Evolutionary conservation across 768 basidiomycete genomes (phyloP).

Genomic region (Auricularia sp.): DNA sequence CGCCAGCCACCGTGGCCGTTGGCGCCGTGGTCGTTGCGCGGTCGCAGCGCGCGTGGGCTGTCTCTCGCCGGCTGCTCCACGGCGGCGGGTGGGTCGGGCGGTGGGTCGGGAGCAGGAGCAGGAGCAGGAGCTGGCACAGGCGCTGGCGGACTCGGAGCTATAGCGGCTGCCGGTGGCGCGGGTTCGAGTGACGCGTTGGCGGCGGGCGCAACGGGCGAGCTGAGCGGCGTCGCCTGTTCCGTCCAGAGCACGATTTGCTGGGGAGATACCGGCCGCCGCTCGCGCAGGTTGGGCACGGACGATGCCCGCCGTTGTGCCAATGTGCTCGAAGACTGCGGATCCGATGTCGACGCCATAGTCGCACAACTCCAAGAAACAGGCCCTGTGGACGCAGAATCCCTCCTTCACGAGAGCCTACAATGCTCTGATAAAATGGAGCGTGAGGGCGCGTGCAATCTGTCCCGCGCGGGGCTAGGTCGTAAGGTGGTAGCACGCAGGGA

Average conservation of each 20-base stretch:
- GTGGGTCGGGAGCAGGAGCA: not conserved
- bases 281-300: not conserved
- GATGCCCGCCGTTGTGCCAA: not conserved
- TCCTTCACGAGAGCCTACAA: not conserved
- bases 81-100: too few species aligned
- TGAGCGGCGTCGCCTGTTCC: not conserved
- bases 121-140: not conserved
- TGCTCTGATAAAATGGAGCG: too few species aligned
- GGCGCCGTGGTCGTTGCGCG: not conserved
- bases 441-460: not conserved
- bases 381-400: not conserved
- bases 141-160: not conserved
- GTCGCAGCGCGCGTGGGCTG: not conserved
- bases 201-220: not conserved
- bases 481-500: too few species aligned
- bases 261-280: not conserved
- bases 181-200: not conserved
- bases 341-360: not conserved
- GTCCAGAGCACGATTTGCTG: not conserved
- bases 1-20: not conserved
- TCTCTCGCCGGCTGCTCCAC: not conserved
- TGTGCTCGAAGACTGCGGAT: not conserved
- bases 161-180: too few species aligned
- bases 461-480: not conserved
- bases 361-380: not conserved